phyloP scores from a whole-genome alignment of 805 yeast genomes.

The Blastobotrys robertii region DNA sequence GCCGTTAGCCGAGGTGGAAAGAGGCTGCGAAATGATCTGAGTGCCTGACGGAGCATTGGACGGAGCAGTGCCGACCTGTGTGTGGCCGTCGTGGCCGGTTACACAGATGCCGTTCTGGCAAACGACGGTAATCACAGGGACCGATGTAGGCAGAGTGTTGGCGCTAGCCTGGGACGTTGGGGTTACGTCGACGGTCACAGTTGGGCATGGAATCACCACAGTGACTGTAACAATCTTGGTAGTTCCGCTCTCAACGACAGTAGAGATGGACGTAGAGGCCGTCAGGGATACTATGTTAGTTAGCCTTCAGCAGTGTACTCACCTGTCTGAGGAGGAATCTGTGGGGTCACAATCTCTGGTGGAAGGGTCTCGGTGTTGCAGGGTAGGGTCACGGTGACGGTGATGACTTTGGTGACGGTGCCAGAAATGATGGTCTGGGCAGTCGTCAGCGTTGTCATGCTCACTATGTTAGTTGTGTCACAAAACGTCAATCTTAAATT shows the following conservation, averaged over 20 bases:
- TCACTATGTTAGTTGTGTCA: not conserved
- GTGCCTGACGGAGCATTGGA: not conserved
- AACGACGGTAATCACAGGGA: slow-evolving; percentile 6
- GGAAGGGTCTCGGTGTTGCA: not conserved
- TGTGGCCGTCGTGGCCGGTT: not conserved
- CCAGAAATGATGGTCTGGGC: not conserved
- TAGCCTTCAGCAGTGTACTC: not conserved
- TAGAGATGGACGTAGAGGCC: slow-evolving; percentile 4
- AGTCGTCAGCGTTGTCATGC: not conserved
- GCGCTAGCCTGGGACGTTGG: slow-evolving; percentile 1
- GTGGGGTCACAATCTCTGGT: not conserved
- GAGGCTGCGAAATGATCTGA: not conserved
- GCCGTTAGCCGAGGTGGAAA: not conserved
- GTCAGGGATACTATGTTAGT: slow-evolving; percentile 5
- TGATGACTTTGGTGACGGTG: not conserved
- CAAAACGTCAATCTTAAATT: not conserved
- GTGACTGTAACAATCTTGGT: slow-evolving; percentile 7
- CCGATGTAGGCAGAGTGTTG: not conserved
- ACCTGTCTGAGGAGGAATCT: not conserved
- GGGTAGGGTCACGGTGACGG: slow-evolving; percentile 1
- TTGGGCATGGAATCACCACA: slow-evolving; percentile 13
- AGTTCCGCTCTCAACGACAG: slow-evolving; percentile 6
- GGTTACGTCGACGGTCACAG: slow-evolving; percentile 4
- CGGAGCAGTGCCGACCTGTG: not conserved
- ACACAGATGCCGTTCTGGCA: slow-evolving; percentile 3